These are phyloP conservation scores for Hanseniaspora thailandica DNA, from an alignment of 805 yeast genomes.

Conservation along the genomic window DNA sequence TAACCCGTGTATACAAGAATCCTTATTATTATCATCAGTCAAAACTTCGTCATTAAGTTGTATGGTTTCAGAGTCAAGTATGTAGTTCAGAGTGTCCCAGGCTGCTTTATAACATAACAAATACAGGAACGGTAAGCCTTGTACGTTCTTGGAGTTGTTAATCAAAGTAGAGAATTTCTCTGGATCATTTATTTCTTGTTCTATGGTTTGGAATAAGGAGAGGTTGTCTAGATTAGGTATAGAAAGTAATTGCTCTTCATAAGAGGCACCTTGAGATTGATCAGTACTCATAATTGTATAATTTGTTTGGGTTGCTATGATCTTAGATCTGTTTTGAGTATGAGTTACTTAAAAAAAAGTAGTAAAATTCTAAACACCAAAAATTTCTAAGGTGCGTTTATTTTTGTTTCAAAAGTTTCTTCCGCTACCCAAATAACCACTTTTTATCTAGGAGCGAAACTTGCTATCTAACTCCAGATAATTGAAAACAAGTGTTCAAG, in stretches of 20 bases:
- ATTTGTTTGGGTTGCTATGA: too few relatives aligned
- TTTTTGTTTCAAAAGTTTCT: too few relatives aligned
- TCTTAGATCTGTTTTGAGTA: too few relatives aligned
- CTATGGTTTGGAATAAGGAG: constrained; percentile 53
- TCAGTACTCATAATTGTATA: not conserved
- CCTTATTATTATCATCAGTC: constrained; percentile 48
- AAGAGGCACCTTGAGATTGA: constrained; percentile 55
- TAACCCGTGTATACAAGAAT: constrained; percentile 82
- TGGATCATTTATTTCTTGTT: constrained; percentile 32
- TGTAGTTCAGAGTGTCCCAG: constrained; percentile 69
- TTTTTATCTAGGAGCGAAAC: too few relatives aligned
- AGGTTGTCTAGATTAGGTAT: constrained; percentile 80
- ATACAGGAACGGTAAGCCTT: constrained; percentile 74
- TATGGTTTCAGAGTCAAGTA: constrained; percentile 57
- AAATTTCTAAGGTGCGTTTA: too few relatives aligned
- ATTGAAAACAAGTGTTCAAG: too few relatives aligned
- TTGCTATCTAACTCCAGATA: too few relatives aligned
- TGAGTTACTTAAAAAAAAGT: too few relatives aligned
- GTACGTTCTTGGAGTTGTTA: constrained; percentile 60
- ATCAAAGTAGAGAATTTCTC: constrained; percentile 38
- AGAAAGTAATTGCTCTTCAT: constrained; percentile 69
- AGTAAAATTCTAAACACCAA: too few relatives aligned
- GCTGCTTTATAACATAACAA: constrained; percentile 71
- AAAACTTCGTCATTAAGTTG: constrained; percentile 23
- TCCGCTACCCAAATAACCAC: too few relatives aligned